Evolutionary conservation across 176 grass and related monocot species (phyloP), one percentile per base, ranked within the genome.

Genomic region (Zea luxurians): DNA sequence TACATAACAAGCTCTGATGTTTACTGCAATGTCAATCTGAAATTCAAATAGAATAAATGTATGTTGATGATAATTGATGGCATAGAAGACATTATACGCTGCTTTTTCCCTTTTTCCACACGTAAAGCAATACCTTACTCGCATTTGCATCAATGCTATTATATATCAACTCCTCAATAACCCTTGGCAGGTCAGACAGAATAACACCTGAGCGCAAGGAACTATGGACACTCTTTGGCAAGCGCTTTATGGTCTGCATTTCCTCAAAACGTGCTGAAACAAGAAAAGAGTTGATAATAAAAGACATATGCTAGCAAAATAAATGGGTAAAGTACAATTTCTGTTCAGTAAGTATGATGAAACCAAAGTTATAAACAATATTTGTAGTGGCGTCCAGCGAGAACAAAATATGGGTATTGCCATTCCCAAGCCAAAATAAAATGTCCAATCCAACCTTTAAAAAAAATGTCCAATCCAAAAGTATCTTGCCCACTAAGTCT

Each of bases 101-200:
- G 6, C 70, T 13, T 54, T 75, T 10, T 15, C 15, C 43, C 13
- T 36, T 75, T 75, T 53, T 64, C 3, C 10, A 48, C 17, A 16
- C 38, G 42, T 35, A 78, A 84, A 69, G 50, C 17, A 66, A 57
- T 76, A 94, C 91, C 95, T 94, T 98, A 52, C 10, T 85, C 10
- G 85, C 79, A 78, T 82, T 79, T n/a, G 95, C 87, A 78, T 94
- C 91, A 53, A 98, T 83, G 83, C 87, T 92, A 50, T 98, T 98
- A 75, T 98, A 90, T 43, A 92, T 54, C 83, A 94, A 78, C 65
- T 98, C 95, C 86, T 98, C 95, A 11, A 94, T 85, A 34, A 94
- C 89, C 74, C 89, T 98, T 16, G 87, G 78, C 35, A 94, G 74
- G 83, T 98, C 85, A 83, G 85, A 90, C 59, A 94, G 83, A 53